These are phyloP conservation scores for Cymbidium sinense DNA, from an alignment of 106 monocot genomes.

Conservation along the genomic window DNA sequence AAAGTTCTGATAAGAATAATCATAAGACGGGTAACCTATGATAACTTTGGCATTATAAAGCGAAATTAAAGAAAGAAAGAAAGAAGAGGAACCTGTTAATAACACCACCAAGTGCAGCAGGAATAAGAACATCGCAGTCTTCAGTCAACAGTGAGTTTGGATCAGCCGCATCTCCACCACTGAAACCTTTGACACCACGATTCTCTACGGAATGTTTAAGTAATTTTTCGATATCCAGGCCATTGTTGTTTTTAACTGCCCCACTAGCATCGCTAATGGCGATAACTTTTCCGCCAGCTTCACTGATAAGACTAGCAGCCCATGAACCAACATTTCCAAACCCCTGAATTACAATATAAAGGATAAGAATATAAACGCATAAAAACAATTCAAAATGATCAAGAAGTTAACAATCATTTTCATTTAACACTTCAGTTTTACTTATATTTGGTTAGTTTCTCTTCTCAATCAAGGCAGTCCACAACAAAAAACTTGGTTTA, in stretches of 20 bases:
- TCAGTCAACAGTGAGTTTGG: slow-evolving; percentile 45
- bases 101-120: slow-evolving; percentile 72
- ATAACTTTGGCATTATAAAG: not conserved
- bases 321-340: slow-evolving; percentile 77
- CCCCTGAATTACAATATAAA: slow-evolving; percentile 29
- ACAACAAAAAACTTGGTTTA: not conserved
- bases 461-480: not conserved
- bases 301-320: slow-evolving; percentile 58
- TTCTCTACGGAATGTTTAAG: slow-evolving; percentile 26
- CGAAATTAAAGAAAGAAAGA: not conserved
- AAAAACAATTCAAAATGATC: not conserved
- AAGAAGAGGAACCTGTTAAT: slow-evolving; percentile 17
- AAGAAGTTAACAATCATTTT: not conserved
- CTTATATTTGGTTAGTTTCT: not conserved
- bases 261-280: slow-evolving; percentile 69
- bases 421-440: not conserved
- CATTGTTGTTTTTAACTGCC: slow-evolving; percentile 50
- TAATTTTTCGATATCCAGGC: slow-evolving; percentile 48
- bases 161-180: slow-evolving; percentile 60
- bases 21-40: not conserved
- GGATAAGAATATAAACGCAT: not conserved
- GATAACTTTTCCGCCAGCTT: slow-evolving; percentile 57
- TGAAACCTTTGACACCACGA: slow-evolving; percentile 63
- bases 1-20: slow-evolving; percentile 1
- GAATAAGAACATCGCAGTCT: slow-evolving; percentile 74